phyloP scores from a whole-genome alignment of 2,329 filamentous ascomycete species.

The Sphaerostilbella broomeana region DNA sequence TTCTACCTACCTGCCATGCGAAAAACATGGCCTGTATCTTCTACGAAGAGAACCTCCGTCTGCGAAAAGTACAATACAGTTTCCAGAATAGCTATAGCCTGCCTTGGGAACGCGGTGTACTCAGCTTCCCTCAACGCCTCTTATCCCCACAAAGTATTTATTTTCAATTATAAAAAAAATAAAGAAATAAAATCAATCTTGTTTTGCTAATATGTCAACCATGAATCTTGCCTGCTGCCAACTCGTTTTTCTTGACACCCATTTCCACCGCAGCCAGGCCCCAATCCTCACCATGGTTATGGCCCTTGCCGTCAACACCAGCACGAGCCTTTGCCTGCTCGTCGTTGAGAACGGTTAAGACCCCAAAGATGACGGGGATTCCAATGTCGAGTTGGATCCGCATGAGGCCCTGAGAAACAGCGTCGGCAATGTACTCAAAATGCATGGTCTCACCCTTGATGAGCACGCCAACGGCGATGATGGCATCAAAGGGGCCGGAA shows the following conservation, averaged over 20 bases:
- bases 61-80: too few relatives aligned
- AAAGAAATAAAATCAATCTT: too few relatives aligned
- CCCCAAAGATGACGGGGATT: conserved; percentile 84
- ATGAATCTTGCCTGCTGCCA: conserved; percentile 64
- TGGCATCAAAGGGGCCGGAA: conserved; percentile 75
- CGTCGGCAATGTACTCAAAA: conserved; percentile 96
- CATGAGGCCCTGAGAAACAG: conserved; percentile 89
- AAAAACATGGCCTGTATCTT: too few relatives aligned
- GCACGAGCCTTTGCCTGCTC: conserved; percentile 82
- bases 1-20: conserved; percentile 15
- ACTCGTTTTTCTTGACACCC: conserved; percentile 77
- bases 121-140: too few relatives aligned
- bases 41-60: too few relatives aligned
- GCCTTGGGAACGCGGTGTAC: too few relatives aligned
- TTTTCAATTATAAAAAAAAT: too few relatives aligned
- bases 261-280: conserved; percentile 90
- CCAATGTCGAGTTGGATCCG: conserved; percentile 83
- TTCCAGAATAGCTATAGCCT: too few relatives aligned
- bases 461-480: conserved; percentile 90
- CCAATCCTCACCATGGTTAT: conserved; percentile 98
- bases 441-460: conserved; percentile 99
- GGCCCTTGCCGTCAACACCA: conserved; percentile 59
- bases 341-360: conserved; percentile 83
- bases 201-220: too few relatives aligned
- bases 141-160: too few relatives aligned